Conservation (phyloP, 495 filamentous ascomycete genomes). For the Hypoxylon perforatum region DNA sequence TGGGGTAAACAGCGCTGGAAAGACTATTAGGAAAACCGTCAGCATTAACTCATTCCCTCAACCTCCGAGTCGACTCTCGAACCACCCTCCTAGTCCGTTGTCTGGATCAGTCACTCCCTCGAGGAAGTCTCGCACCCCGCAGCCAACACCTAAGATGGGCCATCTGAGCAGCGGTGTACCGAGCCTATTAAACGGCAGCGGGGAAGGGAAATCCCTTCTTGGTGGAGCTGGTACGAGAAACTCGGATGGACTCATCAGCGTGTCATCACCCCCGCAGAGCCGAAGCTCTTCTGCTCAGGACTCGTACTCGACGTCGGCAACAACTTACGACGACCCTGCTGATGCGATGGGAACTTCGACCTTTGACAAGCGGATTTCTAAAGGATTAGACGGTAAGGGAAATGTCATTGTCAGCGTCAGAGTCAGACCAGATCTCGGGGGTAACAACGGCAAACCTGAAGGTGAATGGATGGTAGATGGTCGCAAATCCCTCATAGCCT, state of each 20-base stretch:
- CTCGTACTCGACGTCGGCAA: constrained; percentile 90
- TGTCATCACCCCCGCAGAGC: constrained; percentile 85
- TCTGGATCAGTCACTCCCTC: constrained; percentile 56
- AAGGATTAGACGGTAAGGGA: constrained; percentile 76
- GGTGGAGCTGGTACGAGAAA: constrained; percentile 67
- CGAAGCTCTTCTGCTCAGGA: constrained; percentile 89
- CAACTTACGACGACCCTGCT: constrained; percentile 80
- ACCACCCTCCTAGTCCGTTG: constrained; percentile 69
- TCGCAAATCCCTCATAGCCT: constrained; percentile 82
- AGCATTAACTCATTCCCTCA: constrained; percentile 95
- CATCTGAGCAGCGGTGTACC: constrained; percentile 65
- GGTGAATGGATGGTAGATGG: constrained; percentile 95
- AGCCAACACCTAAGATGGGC: constrained; percentile 53
- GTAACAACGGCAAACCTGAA: constrained; percentile 70
- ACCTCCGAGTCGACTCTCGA: constrained; percentile 73
- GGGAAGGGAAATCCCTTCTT: constrained; percentile 76
- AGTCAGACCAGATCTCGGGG: constrained; percentile 82
- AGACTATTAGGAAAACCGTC: constrained; percentile 81
- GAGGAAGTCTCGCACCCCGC: constrained; percentile 51
- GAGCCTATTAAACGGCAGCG: constrained; percentile 81
- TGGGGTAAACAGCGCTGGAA: constrained; percentile 63
- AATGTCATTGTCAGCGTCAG: constrained; percentile 97
- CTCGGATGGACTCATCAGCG: constrained; percentile 75
- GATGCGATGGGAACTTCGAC: constrained; percentile 56
- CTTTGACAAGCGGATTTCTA: constrained; percentile 59